Conservation (phyloP, 306 rosid species). For the Prinsepia uniflora region DNA sequence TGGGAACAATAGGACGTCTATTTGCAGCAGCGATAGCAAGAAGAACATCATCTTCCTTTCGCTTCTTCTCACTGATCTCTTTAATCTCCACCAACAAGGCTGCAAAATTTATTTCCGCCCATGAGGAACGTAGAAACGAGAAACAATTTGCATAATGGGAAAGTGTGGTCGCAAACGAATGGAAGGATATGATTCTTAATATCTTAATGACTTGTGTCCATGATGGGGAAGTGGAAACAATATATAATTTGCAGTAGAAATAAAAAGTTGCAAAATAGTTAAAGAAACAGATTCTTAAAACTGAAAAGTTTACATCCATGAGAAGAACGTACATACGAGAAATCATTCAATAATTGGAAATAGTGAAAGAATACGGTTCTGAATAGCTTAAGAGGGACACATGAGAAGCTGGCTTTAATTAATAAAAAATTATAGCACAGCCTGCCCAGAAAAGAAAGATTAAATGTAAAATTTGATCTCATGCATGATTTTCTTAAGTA, state of each 20-base stretch:
- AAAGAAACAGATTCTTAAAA: background rate
- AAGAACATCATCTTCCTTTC: constrained; percentile 90
- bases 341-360: too few relatives aligned
- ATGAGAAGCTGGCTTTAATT: background rate
- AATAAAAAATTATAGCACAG: background rate
- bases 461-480: background rate
- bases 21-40: constrained; percentile 97
- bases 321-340: too few relatives aligned
- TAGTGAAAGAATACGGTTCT: background rate
- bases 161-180: constrained; percentile 3
- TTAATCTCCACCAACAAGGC: constrained; percentile 91
- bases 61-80: constrained; percentile 95
- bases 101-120: constrained; percentile 33
- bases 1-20: constrained; percentile 81
- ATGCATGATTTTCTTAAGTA: background rate
- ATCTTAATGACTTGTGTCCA: too few relatives aligned
- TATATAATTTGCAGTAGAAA: too few relatives aligned
- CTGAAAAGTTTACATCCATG: too few relatives aligned
- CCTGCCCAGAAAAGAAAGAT: background rate
- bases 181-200: background rate
- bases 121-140: constrained; percentile 6
- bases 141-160: background rate
- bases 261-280: too few relatives aligned
- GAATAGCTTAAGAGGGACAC: background rate
- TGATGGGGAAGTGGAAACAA: too few relatives aligned